A percentile compares a stretch with the other conserved stretches of the same genome.
Evolutionary conservation across 2,329 filamentous ascomycete species (phyloP).

Genomic region (Berkeleyomyces basicola): DNA sequence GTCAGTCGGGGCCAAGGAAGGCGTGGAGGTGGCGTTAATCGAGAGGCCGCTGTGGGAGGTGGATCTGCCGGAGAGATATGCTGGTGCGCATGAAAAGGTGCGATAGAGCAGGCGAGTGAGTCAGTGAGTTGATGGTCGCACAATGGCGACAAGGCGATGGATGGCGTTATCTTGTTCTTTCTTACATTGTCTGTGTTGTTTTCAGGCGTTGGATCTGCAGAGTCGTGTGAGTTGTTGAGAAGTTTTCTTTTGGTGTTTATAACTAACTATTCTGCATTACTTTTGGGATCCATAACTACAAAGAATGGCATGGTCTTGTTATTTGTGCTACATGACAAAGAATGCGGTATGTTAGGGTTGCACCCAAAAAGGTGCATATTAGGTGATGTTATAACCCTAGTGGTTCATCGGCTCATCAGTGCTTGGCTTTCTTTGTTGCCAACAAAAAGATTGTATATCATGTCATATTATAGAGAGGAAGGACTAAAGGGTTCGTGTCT

Average conservation of each 20-base stretch:
- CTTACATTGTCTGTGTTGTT: neutral
- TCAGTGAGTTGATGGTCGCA: neutral
- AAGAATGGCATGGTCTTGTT: neutral
- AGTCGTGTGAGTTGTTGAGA: neutral
- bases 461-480: too few relatives aligned
- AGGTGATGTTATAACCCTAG: too few relatives aligned
- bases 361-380: too few relatives aligned
- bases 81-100: conserved; percentile 15
- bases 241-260: neutral
- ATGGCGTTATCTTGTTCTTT: neutral
- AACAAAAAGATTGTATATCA: too few relatives aligned
- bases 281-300: neutral
- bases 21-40: conserved; percentile 68
- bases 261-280: neutral
- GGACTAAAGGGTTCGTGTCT: too few relatives aligned
- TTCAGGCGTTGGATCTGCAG: neutral
- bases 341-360: too few relatives aligned
- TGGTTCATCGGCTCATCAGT: too few relatives aligned
- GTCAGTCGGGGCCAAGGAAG: conserved; percentile 20
- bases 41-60: conserved; percentile 77
- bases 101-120: neutral
- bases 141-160: neutral
- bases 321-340: too few relatives aligned
- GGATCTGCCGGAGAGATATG: conserved; percentile 53
- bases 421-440: too few relatives aligned